These are phyloP conservation scores for Corinectria fuckeliana DNA, from an alignment of 2,329 filamentous ascomycete genomes.

Conservation along the genomic window DNA sequence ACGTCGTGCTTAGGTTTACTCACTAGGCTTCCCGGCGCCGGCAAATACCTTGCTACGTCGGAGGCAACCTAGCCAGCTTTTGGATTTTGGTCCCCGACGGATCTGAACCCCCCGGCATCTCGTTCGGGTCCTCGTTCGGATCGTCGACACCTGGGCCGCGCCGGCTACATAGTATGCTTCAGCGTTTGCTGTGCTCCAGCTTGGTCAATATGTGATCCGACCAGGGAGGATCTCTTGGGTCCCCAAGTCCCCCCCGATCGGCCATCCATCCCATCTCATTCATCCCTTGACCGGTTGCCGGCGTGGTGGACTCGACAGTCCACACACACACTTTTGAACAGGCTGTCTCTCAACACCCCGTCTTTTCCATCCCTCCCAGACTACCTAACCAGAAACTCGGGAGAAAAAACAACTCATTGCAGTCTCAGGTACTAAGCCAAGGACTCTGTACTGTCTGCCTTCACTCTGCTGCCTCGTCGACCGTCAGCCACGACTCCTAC, in stretches of 20 bases:
- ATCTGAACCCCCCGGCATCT: slow-evolving; percentile 2
- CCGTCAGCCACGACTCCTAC: no score
- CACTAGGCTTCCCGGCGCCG: neutral
- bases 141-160: neutral
- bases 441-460: neutral
- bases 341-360: neutral
- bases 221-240: slow-evolving; percentile 6
- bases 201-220: slow-evolving; percentile 4
- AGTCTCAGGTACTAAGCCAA: no score
- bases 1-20: neutral
- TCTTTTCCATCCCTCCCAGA: slow-evolving; percentile 3
- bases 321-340: neutral
- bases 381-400: slow-evolving; percentile 30
- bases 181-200: neutral
- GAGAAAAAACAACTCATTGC: slow-evolving; percentile 29
- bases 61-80: neutral
- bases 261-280: slow-evolving; percentile 12
- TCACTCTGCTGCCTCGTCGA: neutral
- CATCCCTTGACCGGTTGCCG: neutral
- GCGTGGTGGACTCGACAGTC: neutral
- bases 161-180: neutral
- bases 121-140: slow-evolving; percentile 1
- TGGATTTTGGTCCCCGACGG: neutral
- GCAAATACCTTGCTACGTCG: neutral
- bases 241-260: slow-evolving; percentile 5